Evolutionary conservation across 2,329 filamentous ascomycete species (phyloP).

Genomic region (Conoideocrella luteorostrata): DNA sequence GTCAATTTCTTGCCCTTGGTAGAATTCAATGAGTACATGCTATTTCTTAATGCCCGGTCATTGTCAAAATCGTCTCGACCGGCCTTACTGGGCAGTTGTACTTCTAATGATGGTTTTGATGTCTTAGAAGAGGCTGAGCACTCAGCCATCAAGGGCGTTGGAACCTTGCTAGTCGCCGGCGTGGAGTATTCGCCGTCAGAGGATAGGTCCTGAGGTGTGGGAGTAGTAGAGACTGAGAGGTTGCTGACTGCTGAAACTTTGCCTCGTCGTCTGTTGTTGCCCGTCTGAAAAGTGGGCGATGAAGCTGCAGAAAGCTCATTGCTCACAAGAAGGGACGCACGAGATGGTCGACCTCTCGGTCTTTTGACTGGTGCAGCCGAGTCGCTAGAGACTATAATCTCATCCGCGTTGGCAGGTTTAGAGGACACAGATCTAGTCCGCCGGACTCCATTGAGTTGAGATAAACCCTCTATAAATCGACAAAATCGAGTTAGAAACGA

Average conservation of each 20-base stretch:
- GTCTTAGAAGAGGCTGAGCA: slow-evolving; percentile 2
- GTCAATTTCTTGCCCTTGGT: slow-evolving; percentile 35
- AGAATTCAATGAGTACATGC: slow-evolving; percentile 41
- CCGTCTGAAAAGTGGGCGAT: slow-evolving; percentile 1
- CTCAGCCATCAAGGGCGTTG: slow-evolving; percentile 25
- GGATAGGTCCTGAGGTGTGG: slow-evolving; percentile 22
- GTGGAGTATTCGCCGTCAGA: slow-evolving; percentile 29
- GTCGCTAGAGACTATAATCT: slow-evolving; percentile 3
- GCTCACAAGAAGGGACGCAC: slow-evolving; percentile 13
- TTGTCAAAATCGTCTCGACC: slow-evolving; percentile 13
- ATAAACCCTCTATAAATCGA: neutral
- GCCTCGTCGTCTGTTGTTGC: slow-evolving; percentile 4
- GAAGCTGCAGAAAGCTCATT: slow-evolving; percentile 8
- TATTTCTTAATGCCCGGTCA: slow-evolving; percentile 29
- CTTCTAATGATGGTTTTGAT: slow-evolving; percentile 18
- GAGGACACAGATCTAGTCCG: slow-evolving; percentile 4
- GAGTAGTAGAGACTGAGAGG: slow-evolving; percentile 26
- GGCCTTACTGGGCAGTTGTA: slow-evolving; percentile 20
- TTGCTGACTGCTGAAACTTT: slow-evolving; percentile 15
- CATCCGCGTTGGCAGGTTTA: neutral
- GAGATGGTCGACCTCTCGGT: slow-evolving; percentile 19
- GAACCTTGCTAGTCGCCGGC: slow-evolving; percentile 29
- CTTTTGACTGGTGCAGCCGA: slow-evolving; percentile 8
- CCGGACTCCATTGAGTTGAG: neutral
- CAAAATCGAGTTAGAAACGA: too few species aligned